Conservation (phyloP, 176 grass and related monocot genomes). For the Chrysopogon serrulatus region DNA sequence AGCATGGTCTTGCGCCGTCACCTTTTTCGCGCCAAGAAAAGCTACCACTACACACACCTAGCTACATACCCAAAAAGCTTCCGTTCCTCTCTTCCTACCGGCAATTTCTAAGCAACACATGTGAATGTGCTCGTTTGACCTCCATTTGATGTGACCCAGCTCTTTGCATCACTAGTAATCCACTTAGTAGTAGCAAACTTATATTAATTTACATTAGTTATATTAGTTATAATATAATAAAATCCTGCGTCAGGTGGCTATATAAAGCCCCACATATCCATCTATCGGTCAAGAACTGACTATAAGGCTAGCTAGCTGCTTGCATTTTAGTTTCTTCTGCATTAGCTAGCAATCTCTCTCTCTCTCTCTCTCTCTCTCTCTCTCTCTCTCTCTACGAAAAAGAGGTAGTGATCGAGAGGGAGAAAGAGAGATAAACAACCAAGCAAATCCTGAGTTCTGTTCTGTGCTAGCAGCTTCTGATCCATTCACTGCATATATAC, state of each 20-base stretch:
- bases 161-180: neutral
- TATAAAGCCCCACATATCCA: slow-evolving; percentile 7
- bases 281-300: neutral
- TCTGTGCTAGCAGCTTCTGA: neutral
- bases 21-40: slow-evolving; percentile 5
- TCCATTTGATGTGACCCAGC: slow-evolving; percentile 24
- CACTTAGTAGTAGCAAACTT: neutral
- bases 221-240: neutral
- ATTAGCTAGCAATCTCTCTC: too few species aligned
- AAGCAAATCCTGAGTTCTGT: neutral
- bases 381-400: neutral
- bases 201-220: too few species aligned
- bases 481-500: neutral
- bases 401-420: neutral
- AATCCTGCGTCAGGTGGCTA: slow-evolving; percentile 1
- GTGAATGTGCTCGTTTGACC: slow-evolving; percentile 48
- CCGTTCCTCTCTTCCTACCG: neutral
- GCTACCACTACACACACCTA: neutral
- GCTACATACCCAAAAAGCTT: neutral
- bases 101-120: slow-evolving; percentile 24
- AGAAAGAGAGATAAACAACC: neutral
- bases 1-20: too few species aligned
- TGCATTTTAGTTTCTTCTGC: neutral
- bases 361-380: too few species aligned
- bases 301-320: neutral